A percentile compares a stretch with the other conserved stretches of the same genome.
Evolutionary conservation across 495 filamentous ascomycete genomes (phyloP).

Genomic region (Cudoniella acicularis): DNA sequence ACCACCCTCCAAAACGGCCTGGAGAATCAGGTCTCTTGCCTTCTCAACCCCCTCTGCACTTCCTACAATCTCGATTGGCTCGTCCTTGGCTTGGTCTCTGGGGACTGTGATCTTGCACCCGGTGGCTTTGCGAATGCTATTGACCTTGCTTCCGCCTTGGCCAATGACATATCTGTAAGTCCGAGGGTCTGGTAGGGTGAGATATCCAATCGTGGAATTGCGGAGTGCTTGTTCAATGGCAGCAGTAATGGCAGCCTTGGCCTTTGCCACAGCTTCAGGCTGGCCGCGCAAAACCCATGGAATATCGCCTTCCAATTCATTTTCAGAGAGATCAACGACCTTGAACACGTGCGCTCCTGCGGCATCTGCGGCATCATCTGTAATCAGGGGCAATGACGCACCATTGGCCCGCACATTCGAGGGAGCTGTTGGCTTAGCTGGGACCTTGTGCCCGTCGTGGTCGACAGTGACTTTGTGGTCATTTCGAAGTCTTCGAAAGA

Average conservation of each 20-base stretch:
- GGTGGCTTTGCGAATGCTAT: slow-evolving; percentile 85
- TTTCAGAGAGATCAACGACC: slow-evolving; percentile 54
- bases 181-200: slow-evolving; percentile 83
- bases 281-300: slow-evolving; percentile 87
- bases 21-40: slow-evolving; percentile 83
- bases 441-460: slow-evolving; percentile 74
- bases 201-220: slow-evolving; percentile 73
- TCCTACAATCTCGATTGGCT: slow-evolving; percentile 87
- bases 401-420: slow-evolving; percentile 45
- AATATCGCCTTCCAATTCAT: slow-evolving; percentile 66
- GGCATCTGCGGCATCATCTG: slow-evolving; percentile 64
- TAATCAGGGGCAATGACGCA: slow-evolving; percentile 76
- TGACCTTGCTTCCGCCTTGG: slow-evolving; percentile 84
- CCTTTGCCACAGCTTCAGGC: slow-evolving; percentile 71
- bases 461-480: slow-evolving; percentile 86
- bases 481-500: slow-evolving; percentile 82
- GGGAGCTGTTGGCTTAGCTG: slow-evolving; percentile 55
- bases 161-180: slow-evolving; percentile 91
- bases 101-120: slow-evolving; percentile 91
- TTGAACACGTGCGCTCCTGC: slow-evolving; percentile 75
- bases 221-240: slow-evolving; percentile 69
- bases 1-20: slow-evolving; percentile 60
- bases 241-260: slow-evolving; percentile 63
- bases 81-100: slow-evolving; percentile 66
- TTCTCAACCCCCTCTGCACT: slow-evolving; percentile 76